phyloP scores from a whole-genome alignment of 73 alveolate genomes.

The Paramecium biaurelia region DNA sequence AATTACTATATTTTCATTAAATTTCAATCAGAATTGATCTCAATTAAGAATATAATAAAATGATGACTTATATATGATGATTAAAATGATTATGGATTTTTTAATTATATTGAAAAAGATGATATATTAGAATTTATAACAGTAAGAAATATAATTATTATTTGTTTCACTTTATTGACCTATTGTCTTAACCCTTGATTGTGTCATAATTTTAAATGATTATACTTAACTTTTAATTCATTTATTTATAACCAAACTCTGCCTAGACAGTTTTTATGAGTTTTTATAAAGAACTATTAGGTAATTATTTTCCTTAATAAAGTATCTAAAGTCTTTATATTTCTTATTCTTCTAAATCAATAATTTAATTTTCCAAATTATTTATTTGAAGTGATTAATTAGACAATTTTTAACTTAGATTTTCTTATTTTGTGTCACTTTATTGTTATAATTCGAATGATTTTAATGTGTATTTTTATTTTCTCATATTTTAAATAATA shows the following conservation, averaged over 20 bases:
- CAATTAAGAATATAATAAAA: too few relatives aligned
- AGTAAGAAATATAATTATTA: not conserved
- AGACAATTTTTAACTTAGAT: not conserved
- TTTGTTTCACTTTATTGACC: not conserved
- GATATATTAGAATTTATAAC: not conserved
- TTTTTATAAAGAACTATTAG: constrained; percentile 6
- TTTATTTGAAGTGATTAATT: not conserved
- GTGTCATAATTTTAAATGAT: constrained; percentile 16
- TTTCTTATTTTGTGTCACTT: not conserved
- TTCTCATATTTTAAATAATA: not conserved
- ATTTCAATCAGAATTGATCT: too few relatives aligned
- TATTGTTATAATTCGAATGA: not conserved
- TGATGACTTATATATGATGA: not conserved
- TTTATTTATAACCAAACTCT: constrained; percentile 10
- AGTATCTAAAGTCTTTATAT: not conserved
- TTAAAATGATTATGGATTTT: constrained; percentile 31
- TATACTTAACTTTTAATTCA: not conserved
- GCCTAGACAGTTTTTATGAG: constrained; percentile 20
- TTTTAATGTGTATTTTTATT: not conserved
- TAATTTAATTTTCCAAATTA: not conserved
- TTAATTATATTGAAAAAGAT: not conserved
- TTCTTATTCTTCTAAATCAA: constrained; percentile 2
- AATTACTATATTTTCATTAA: too few relatives aligned
- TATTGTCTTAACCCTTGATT: not conserved
- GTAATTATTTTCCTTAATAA: constrained; percentile 15